phyloP scores from a whole-genome alignment of 78 protist genomes.

The Bigelowiella natans region DNA sequence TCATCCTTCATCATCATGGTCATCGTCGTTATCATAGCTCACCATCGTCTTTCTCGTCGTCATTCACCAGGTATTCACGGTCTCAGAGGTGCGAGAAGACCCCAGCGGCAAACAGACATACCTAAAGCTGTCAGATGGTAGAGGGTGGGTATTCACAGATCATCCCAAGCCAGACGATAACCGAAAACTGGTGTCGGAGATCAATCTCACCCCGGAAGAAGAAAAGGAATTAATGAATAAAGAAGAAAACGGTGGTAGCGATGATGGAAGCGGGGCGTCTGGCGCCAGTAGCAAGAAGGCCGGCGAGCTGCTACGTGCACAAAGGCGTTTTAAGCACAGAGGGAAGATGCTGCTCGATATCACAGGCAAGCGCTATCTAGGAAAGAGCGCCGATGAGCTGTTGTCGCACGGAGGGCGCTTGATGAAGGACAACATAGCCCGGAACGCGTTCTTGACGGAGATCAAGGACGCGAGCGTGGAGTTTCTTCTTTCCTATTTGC shows the following conservation, averaged over 20 bases:
- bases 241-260: too few species aligned
- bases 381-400: not conserved
- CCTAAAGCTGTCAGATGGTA: not conserved
- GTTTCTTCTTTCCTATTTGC: not conserved
- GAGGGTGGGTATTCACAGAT: not conserved
- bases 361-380: not conserved
- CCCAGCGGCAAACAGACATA: not conserved
- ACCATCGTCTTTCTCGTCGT: too few species aligned
- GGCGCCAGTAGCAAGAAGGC: not conserved
- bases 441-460: not conserved
- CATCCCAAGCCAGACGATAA: not conserved
- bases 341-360: not conserved
- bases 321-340: not conserved
- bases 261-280: too few species aligned
- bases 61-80: too few species aligned
- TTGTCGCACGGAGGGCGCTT: not conserved
- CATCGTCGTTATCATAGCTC: too few species aligned
- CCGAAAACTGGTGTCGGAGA: not conserved
- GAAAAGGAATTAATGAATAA: too few species aligned
- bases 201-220: not conserved
- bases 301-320: not conserved
- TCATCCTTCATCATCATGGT: too few species aligned
- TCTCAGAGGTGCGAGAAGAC: too few species aligned
- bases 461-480: not conserved
- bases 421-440: not conserved